Evolutionary conservation across 2,329 filamentous ascomycete species (phyloP).

Genomic region (Epichloe hybrida): DNA sequence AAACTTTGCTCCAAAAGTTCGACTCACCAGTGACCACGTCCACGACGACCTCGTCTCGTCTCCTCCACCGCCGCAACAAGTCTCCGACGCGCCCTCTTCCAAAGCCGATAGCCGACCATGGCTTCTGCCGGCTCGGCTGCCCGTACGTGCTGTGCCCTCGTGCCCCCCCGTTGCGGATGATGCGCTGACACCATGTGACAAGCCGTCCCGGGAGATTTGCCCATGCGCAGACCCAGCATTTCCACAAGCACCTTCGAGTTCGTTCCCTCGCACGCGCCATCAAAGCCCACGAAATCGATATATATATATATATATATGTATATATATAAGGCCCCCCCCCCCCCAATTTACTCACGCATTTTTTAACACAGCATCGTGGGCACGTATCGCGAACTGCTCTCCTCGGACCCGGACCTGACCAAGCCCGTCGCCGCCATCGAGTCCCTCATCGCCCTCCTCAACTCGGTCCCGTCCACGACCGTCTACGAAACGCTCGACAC

Average conservation of each 20-base stretch:
- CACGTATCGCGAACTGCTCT: constrained; percentile 40
- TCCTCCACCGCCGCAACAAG: not conserved
- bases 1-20: not conserved
- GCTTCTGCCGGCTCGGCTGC: not conserved
- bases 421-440: constrained; percentile 95
- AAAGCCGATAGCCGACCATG: constrained; percentile 2
- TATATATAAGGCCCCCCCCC: no score
- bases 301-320: no score
- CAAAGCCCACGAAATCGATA: not conserved
- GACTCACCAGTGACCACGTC: not conserved
- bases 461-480: constrained; percentile 65
- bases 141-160: not conserved
- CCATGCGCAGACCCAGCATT: constrained; percentile 5
- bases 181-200: not conserved
- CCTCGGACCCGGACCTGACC: constrained; percentile 67
- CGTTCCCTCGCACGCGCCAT: not conserved
- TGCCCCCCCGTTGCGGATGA: not conserved
- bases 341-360: constrained; percentile 2
- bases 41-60: not conserved
- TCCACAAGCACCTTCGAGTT: constrained; percentile 11
- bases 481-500: constrained; percentile 89
- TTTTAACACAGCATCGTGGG: constrained; percentile 34
- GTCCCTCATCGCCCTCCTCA: constrained; percentile 75
- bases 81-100: not conserved
- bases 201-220: constrained; percentile 2